Percentiles rank a stretch among this genome's conserved stretches.
Evolutionary conservation across 257 asterid genomes (phyloP).

Genomic region (Mitragyna speciosa): DNA sequence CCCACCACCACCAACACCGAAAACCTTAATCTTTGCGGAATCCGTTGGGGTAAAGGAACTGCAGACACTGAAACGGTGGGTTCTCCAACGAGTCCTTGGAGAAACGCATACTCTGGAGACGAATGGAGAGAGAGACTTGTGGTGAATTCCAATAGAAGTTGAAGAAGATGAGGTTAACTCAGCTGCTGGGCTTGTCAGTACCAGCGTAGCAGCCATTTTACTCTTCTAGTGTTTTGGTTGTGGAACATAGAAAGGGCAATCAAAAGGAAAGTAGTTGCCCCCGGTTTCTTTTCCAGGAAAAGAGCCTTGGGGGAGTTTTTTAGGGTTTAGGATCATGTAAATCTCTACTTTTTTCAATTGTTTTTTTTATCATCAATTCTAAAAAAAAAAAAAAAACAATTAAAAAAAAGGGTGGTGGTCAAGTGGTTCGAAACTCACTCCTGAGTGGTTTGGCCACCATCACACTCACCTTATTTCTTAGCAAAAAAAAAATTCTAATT

Average conservation of each 20-base stretch:
- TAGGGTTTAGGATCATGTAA: background rate
- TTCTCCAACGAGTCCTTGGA: conserved; percentile 45
- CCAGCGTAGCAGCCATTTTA: conserved; percentile 38
- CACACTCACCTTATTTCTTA: too few species aligned
- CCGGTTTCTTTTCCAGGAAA: background rate
- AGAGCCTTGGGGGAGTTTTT: background rate
- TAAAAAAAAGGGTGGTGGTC: too few species aligned
- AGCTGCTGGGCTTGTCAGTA: conserved; percentile 44
- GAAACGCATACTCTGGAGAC: conserved; percentile 41
- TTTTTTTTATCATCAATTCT: too few species aligned
- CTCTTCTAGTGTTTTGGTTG: conserved; percentile 2
- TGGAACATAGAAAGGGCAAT: background rate
- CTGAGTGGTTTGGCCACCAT: too few species aligned
- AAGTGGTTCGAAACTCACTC: too few species aligned
- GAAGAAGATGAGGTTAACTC: conserved; percentile 57
- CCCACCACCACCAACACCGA: conserved; percentile 98
- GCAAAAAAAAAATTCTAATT: too few species aligned
- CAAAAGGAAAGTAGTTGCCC: background rate
- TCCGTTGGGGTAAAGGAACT: conserved; percentile 62
- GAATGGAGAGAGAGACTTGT: conserved; percentile 27
- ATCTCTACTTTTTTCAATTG: too few species aligned
- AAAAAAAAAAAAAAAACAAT: too few species aligned
- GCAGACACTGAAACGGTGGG: conserved; percentile 42
- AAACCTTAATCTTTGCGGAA: conserved; percentile 88
- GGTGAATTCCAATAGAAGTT: conserved; percentile 34